Percentiles rank a stretch among this genome's conserved stretches.
Evolutionary conservation across 148 eudicot species (phyloP).

Genomic region (Vaccinium myrtillus): DNA sequence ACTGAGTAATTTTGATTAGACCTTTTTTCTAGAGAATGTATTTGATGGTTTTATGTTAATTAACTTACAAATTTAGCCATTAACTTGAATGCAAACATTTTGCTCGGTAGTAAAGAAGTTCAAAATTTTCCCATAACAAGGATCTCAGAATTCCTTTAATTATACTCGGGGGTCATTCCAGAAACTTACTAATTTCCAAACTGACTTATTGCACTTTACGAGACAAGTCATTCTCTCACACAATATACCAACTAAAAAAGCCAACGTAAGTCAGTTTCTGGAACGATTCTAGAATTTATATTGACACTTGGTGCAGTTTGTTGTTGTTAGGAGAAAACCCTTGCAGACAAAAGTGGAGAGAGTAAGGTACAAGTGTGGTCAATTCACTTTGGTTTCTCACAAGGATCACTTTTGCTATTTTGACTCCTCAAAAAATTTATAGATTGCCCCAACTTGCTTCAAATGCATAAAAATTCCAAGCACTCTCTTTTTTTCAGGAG

Average conservation of each 20-base stretch:
- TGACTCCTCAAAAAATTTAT: no score
- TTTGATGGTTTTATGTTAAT: background rate
- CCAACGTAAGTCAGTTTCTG: no score
- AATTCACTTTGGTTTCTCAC: no score
- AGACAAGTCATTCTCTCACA: no score
- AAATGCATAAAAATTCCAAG: no score
- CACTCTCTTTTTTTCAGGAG: no score
- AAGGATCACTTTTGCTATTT: no score
- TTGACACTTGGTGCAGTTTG: background rate
- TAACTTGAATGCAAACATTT: background rate
- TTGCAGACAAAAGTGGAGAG: background rate
- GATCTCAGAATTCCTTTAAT: background rate
- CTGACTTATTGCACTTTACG: no score
- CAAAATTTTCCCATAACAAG: background rate
- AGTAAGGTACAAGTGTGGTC: no score
- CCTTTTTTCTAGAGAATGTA: background rate
- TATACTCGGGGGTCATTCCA: background rate
- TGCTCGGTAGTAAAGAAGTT: background rate
- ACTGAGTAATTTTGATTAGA: background rate
- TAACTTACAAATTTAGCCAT: background rate
- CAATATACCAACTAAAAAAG: no score
- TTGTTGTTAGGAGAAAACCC: background rate
- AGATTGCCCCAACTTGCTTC: no score
- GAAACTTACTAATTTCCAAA: no score
- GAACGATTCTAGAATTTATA: background rate